These are phyloP conservation scores for Kwoniella sp. DNA, from an alignment of 768 basidiomycete genomes.

Conservation along the genomic window DNA sequence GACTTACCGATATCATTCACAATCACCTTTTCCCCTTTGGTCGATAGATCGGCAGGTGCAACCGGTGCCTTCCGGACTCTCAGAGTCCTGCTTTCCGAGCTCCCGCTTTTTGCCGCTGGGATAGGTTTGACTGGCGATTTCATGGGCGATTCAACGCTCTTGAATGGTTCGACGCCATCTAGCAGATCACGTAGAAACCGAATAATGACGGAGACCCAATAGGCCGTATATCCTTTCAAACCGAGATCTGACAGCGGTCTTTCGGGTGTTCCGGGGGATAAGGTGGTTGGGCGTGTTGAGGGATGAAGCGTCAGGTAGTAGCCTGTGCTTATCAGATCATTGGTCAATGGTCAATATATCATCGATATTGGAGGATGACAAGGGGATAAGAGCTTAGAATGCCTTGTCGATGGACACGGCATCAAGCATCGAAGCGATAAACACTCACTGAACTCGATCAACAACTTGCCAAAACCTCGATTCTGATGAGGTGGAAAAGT, in stretches of 20 bases:
- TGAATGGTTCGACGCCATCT: conserved; percentile 23
- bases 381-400: too few relatives aligned
- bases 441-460: conserved; percentile 94
- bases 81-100: conserved; percentile 8
- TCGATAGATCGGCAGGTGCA: neutral
- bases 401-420: neutral
- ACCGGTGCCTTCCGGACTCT: conserved; percentile 15
- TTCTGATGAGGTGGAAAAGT: conserved; percentile 90
- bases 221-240: conserved; percentile 72
- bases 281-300: conserved; percentile 61
- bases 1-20: conserved; percentile 30
- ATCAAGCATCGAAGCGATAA: too few relatives aligned
- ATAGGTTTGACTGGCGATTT: neutral
- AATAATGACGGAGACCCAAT: conserved; percentile 49
- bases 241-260: conserved; percentile 93
- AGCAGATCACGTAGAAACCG: conserved; percentile 32
- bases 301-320: conserved; percentile 74
- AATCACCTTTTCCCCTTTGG: neutral
- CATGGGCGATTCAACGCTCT: conserved; percentile 11
- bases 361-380: too few relatives aligned
- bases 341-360: too few relatives aligned
- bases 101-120: neutral
- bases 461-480: conserved; percentile 85
- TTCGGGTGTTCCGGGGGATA: conserved; percentile 87
- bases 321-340: conserved; percentile 61